A percentile compares a stretch with the other conserved stretches of the same genome.
Evolutionary conservation across 768 basidiomycete genomes (phyloP).

Genomic region (Rhizopogon sp.): DNA sequence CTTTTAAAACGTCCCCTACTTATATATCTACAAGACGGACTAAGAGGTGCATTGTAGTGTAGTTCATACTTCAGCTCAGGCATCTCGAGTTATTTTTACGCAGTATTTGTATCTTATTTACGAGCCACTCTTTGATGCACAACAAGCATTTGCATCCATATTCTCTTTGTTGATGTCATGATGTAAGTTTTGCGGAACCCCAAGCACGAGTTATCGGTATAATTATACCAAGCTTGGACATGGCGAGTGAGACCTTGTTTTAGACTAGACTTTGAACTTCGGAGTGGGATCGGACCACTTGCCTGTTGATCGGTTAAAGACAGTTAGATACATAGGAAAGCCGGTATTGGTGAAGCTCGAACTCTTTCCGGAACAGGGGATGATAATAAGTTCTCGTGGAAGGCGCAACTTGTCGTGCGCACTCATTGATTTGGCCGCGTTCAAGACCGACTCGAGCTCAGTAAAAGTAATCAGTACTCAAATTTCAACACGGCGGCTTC

Average conservation of each 20-base stretch:
- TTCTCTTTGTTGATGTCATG: background rate
- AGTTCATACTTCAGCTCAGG: conserved; percentile 8
- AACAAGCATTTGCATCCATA: background rate
- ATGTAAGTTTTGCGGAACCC: too few species aligned
- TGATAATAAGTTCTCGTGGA: background rate
- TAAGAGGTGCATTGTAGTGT: conserved; percentile 2
- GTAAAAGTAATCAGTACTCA: too few species aligned
- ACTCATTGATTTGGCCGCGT: background rate
- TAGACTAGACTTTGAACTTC: background rate
- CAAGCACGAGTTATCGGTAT: too few species aligned
- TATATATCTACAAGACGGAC: conserved; percentile 6
- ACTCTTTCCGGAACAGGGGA: too few species aligned
- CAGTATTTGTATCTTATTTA: conserved; percentile 17
- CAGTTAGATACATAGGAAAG: too few species aligned
- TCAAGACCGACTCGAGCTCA: background rate
- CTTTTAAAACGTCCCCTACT: background rate
- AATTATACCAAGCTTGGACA: background rate
- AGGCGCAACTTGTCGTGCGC: background rate
- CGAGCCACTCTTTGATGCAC: background rate
- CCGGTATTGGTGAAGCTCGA: too few species aligned
- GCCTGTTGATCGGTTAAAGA: too few species aligned
- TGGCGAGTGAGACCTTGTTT: background rate
- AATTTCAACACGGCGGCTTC: background rate
- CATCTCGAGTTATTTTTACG: background rate
- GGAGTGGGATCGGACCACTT: background rate